Evolutionary conservation across 345 rosid species (phyloP).

Genomic region (Tarenaya hassleriana): DNA sequence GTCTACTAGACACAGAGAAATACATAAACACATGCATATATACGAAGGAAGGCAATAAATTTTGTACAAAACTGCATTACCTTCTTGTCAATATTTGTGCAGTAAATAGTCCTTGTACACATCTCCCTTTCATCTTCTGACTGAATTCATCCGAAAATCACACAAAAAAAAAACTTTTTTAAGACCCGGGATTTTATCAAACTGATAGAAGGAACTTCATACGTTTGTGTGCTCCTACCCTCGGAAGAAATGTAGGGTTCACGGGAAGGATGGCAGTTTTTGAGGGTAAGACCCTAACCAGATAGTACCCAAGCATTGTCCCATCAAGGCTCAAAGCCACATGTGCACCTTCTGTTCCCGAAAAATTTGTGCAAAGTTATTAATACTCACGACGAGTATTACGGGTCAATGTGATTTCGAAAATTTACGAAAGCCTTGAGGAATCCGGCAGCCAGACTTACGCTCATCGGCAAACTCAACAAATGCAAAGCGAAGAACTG

Average conservation of each 20-base stretch:
- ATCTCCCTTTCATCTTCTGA: slow-evolving; percentile 94
- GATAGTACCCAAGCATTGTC: slow-evolving; percentile 83
- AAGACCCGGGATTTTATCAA: slow-evolving; percentile 17
- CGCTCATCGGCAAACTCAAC: slow-evolving; percentile 88
- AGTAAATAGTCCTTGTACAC: slow-evolving; percentile 84
- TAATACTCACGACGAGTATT: too few species aligned
- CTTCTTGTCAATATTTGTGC: slow-evolving; percentile 91
- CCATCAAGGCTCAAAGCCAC: slow-evolving; percentile 74
- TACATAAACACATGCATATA: background rate
- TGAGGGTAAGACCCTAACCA: slow-evolving; percentile 82
- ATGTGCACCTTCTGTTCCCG: slow-evolving; percentile 73
- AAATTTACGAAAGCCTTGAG: slow-evolving; percentile 1
- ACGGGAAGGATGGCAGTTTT: slow-evolving; percentile 97
- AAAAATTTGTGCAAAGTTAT: too few species aligned
- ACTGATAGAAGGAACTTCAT: too few species aligned
- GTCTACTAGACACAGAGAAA: background rate
- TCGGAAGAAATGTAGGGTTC: slow-evolving; percentile 85
- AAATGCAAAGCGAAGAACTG: slow-evolving; percentile 92
- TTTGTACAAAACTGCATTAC: too few species aligned
- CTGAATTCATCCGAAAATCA: slow-evolving; percentile 36
- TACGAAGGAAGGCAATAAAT: too few species aligned
- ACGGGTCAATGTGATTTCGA: background rate
- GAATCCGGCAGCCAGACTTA: slow-evolving; percentile 32
- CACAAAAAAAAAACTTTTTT: slow-evolving; percentile 7
- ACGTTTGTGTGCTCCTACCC: slow-evolving; percentile 53